phyloP scores from a whole-genome alignment of 805 yeast species.

The Saccharomycopsis oosterbeekiorum region DNA sequence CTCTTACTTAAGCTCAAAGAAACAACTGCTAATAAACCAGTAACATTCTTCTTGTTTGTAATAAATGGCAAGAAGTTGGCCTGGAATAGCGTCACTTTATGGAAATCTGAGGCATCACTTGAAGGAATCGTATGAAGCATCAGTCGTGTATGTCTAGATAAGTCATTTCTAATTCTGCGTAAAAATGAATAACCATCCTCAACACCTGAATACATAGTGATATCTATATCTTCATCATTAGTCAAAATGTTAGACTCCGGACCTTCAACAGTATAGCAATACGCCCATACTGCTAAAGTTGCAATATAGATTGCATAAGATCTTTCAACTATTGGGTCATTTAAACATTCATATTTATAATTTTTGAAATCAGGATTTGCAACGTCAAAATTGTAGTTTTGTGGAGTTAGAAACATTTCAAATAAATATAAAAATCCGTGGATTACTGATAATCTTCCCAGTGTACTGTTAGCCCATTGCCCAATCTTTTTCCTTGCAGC shows the following conservation, averaged over 20 bases:
- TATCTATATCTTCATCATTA: conserved; percentile 10
- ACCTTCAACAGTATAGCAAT: conserved; percentile 38
- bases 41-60: conserved; percentile 33
- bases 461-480: conserved; percentile 39
- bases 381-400: conserved; percentile 33
- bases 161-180: conserved; percentile 36
- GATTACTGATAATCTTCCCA: conserved; percentile 44
- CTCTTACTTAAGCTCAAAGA: conserved; percentile 32
- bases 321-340: conserved; percentile 22
- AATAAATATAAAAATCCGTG: conserved; percentile 53
- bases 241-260: conserved; percentile 29
- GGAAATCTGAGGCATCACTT: conserved; percentile 6
- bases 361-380: conserved; percentile 9
- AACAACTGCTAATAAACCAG: conserved; percentile 44
- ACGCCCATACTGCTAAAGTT: conserved; percentile 42
- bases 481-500: conserved; percentile 39
- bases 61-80: conserved; percentile 10
- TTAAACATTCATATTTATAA: conserved; percentile 15
- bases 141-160: conserved; percentile 22
- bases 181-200: conserved; percentile 45
- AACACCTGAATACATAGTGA: conserved; percentile 23
- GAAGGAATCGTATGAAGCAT: conserved; percentile 8
- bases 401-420: conserved; percentile 53
- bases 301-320: conserved; percentile 34
- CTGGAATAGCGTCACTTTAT: conserved; percentile 6